These are phyloP conservation scores for Ogataea paraovalis DNA, from an alignment of 805 yeast genomes.

Conservation along the genomic window DNA sequence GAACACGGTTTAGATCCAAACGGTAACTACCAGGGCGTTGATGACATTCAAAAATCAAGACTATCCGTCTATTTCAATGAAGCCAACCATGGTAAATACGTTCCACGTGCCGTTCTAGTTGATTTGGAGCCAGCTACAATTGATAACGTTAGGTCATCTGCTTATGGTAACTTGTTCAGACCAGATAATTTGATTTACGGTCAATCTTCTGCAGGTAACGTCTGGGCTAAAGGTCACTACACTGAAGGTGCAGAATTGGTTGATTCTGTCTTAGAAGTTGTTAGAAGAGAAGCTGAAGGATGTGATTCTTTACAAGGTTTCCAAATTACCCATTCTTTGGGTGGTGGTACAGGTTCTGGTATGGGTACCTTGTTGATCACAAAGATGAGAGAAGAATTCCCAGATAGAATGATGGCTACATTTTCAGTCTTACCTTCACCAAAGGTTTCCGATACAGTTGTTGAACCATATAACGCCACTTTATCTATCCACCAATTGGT, in stretches of 20 bases:
- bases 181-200: constrained; percentile 91
- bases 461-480: constrained; percentile 93
- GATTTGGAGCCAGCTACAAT: constrained; percentile 95
- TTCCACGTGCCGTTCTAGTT: constrained; percentile 88
- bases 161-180: constrained; percentile 82
- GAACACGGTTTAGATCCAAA: constrained; percentile 78
- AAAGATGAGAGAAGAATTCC: constrained; percentile 85
- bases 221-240: constrained; percentile 96
- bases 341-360: constrained; percentile 97
- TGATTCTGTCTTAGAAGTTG: constrained; percentile 82
- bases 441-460: constrained; percentile 87
- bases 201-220: constrained; percentile 90
- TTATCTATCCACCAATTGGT: constrained; percentile 87
- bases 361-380: constrained; percentile 88
- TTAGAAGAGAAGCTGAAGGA: constrained; percentile 91
- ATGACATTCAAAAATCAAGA: constrained; percentile 45
- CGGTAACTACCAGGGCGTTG: constrained; percentile 65
- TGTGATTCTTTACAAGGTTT: constrained; percentile 93
- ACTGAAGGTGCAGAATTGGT: constrained; percentile 95
- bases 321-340: constrained; percentile 79
- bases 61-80: constrained; percentile 85
- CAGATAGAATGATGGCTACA: constrained; percentile 95
- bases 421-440: constrained; percentile 92
- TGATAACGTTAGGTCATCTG: constrained; percentile 75
- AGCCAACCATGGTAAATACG: constrained; percentile 83